Evolutionary conservation across 768 basidiomycete species (phyloP).

Genomic region (Suillus lakei): DNA sequence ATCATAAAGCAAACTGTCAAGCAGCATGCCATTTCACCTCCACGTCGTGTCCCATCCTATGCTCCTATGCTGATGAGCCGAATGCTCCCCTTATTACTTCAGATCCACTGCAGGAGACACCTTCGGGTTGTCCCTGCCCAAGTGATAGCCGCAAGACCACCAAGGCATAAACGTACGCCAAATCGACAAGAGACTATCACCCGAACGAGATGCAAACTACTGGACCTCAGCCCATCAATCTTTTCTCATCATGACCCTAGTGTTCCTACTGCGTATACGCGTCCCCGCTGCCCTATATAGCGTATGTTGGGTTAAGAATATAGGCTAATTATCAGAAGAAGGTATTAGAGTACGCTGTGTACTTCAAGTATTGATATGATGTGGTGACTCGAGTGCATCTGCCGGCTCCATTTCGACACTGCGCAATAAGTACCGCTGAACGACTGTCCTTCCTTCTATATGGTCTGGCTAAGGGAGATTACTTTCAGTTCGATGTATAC

Average conservation of each 20-base stretch:
- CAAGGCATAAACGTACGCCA: not conserved
- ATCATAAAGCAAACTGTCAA: not conserved
- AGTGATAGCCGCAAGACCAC: not conserved
- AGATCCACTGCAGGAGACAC: not conserved
- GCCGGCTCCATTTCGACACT: no score
- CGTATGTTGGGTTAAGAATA: not conserved
- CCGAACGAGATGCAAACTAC: not conserved
- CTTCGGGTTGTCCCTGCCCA: not conserved
- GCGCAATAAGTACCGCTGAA: no score
- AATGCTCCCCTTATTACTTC: not conserved
- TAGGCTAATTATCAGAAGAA: no score
- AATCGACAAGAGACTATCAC: not conserved
- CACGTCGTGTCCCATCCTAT: not conserved
- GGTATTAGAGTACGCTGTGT: no score
- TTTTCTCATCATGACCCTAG: not conserved
- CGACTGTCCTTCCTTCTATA: no score
- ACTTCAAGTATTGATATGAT: not conserved
- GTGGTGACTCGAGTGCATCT: no score
- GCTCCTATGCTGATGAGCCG: not conserved
- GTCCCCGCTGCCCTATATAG: no score
- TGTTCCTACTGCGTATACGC: no score
- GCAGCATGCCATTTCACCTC: not conserved
- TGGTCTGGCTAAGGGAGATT: no score
- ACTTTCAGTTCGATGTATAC: no score
- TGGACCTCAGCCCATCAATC: not conserved